These are phyloP conservation scores for Rhodocollybia butyracea DNA, from an alignment of 768 basidiomycete genomes.

Conservation along the genomic window DNA sequence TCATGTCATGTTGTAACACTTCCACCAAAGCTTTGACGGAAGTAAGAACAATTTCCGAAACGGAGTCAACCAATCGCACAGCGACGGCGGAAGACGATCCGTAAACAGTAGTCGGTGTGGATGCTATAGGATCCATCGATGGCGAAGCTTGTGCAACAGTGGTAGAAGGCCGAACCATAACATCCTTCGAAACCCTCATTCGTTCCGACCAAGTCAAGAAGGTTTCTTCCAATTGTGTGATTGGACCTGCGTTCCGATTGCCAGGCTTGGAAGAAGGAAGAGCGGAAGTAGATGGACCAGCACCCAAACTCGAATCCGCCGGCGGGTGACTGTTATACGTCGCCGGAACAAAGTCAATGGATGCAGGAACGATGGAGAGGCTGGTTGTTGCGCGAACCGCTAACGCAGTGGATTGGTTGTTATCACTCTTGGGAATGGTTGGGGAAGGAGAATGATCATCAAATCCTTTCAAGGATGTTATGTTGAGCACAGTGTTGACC, in stretches of 20 bases:
- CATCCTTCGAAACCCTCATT: slow-evolving; percentile 23
- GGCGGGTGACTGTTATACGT: slow-evolving; percentile 13
- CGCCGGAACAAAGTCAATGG: not conserved
- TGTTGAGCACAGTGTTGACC: slow-evolving; percentile 45
- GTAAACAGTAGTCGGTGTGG: slow-evolving; percentile 15
- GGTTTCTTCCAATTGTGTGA: slow-evolving; percentile 19
- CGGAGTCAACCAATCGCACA: slow-evolving; percentile 38
- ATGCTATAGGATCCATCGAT: slow-evolving; percentile 12
- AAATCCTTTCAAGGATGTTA: not conserved
- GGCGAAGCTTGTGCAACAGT: slow-evolving; percentile 17
- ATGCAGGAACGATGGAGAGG: slow-evolving; percentile 1
- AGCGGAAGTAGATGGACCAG: slow-evolving; percentile 22
- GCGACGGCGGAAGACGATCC: slow-evolving; percentile 31
- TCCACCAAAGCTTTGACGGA: slow-evolving; percentile 41
- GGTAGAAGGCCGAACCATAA: slow-evolving; percentile 29
- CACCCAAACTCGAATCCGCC: slow-evolving; percentile 12
- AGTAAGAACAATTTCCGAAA: slow-evolving; percentile 47
- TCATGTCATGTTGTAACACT: slow-evolving; percentile 47
- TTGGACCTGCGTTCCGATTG: slow-evolving; percentile 13
- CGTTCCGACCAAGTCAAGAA: slow-evolving; percentile 21
- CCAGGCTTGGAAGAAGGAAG: slow-evolving; percentile 20
- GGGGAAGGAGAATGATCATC: slow-evolving; percentile 2
- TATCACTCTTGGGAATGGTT: not conserved
- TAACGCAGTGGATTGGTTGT: slow-evolving; percentile 4
- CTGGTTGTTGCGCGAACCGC: not conserved